phyloP scores from a whole-genome alignment of 768 basidiomycete species.

The Lyophyllum decastes region DNA sequence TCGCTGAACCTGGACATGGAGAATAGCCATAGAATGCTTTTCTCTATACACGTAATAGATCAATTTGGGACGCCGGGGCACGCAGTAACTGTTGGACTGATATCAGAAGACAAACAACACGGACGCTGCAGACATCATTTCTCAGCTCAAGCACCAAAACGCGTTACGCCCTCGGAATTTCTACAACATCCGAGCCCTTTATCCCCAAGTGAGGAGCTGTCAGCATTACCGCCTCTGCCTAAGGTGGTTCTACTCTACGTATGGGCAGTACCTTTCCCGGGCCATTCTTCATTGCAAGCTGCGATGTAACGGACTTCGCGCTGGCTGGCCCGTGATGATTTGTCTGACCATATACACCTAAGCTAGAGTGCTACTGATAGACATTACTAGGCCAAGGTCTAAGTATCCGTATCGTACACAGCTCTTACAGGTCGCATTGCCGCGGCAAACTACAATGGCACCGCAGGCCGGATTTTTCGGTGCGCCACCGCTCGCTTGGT shows the following conservation, averaged over 20 bases:
- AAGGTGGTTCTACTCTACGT: background rate
- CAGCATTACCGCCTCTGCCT: too few relatives aligned
- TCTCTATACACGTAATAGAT: constrained; percentile 19
- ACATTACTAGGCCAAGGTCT: background rate
- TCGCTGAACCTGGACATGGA: constrained; percentile 7
- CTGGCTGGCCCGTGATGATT: background rate
- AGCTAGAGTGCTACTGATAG: constrained; percentile 1
- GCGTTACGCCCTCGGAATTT: too few relatives aligned
- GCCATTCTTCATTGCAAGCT: background rate
- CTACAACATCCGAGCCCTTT: too few relatives aligned
- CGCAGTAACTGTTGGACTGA: constrained; percentile 1
- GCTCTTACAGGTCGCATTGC: background rate
- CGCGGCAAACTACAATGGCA: constrained; percentile 1
- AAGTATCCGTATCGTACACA: background rate
- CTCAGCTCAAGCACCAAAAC: too few relatives aligned
- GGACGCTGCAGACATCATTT: too few relatives aligned
- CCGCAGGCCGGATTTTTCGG: constrained; percentile 12
- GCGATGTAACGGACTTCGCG: background rate
- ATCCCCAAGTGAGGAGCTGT: too few relatives aligned
- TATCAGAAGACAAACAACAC: background rate
- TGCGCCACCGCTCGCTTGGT: constrained; percentile 14
- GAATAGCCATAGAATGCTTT: background rate
- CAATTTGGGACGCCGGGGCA: constrained; percentile 3
- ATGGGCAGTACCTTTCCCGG: background rate
- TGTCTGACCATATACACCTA: background rate